phyloP scores from a whole-genome alignment of 768 basidiomycete species.

The Leccinum rimulosum region DNA sequence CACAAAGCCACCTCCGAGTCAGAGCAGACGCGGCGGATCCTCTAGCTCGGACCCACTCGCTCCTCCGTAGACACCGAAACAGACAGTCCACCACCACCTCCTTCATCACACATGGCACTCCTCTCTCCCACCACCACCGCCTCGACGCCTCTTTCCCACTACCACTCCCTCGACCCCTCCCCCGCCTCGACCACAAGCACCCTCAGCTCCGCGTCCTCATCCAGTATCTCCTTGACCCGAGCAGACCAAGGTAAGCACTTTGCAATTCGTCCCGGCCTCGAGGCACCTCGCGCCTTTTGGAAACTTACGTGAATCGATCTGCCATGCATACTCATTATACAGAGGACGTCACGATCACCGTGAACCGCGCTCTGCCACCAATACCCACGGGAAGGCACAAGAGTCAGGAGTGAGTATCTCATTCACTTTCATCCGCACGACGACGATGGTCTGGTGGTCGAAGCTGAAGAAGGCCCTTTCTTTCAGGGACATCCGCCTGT shows the following conservation, averaged over 20 bases:
- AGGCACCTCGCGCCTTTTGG: constrained; percentile 25
- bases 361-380: constrained; percentile 41
- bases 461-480: constrained; percentile 25
- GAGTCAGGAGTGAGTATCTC: constrained; percentile 64
- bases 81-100: background rate
- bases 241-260: constrained; percentile 61
- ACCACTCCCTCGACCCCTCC: constrained; percentile 33
- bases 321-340: constrained; percentile 23
- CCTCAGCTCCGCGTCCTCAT: constrained; percentile 39
- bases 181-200: constrained; percentile 19
- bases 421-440: constrained; percentile 8
- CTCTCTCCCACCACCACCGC: constrained; percentile 22
- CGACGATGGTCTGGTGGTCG: constrained; percentile 27
- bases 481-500: constrained; percentile 58
- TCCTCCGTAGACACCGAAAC: constrained; percentile 8
- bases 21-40: constrained; percentile 54
- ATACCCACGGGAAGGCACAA: constrained; percentile 51
- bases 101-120: constrained; percentile 18
- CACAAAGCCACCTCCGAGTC: constrained; percentile 38
- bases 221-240: constrained; percentile 50
- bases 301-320: constrained; percentile 34
- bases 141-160: constrained; percentile 33
- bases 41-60: constrained; percentile 23
- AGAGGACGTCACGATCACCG: constrained; percentile 77
- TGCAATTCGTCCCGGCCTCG: constrained; percentile 19